Conservation (phyloP, 1,284 basidiomycete species). For the Boletellus deceptivus region DNA sequence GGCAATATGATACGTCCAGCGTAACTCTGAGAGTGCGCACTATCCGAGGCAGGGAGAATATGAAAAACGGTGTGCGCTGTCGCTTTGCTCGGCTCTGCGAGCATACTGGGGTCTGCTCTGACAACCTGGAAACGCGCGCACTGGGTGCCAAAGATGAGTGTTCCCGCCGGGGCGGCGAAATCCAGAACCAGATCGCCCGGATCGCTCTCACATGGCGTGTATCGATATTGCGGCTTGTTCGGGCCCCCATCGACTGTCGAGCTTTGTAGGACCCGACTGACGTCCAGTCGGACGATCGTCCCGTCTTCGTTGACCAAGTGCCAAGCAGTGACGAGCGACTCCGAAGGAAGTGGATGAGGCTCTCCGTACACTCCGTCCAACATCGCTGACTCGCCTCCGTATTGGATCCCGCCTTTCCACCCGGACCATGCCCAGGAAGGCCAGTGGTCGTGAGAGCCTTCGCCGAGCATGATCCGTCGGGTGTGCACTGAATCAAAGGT, state of each 20-base stretch:
- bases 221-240: background rate
- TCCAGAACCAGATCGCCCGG: slow-evolving; percentile 1
- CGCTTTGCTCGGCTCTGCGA: background rate
- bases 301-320: slow-evolving; percentile 8
- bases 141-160: slow-evolving; percentile 23
- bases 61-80: slow-evolving; percentile 14
- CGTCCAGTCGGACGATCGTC: slow-evolving; percentile 9
- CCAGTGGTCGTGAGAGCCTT: background rate
- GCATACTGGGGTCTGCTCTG: background rate
- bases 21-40: background rate
- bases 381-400: slow-evolving; percentile 4
- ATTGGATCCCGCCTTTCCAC: slow-evolving; percentile 20
- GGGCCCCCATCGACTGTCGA: slow-evolving; percentile 3
- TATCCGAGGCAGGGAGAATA: slow-evolving; percentile 5
- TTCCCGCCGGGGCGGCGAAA: slow-evolving; percentile 8
- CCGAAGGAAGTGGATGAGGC: slow-evolving; percentile 4
- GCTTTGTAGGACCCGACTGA: slow-evolving; percentile 8
- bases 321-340: slow-evolving; percentile 12
- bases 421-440: slow-evolving; percentile 28
- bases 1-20: slow-evolving; percentile 23
- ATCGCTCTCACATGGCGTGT: background rate
- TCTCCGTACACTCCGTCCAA: slow-evolving; percentile 1
- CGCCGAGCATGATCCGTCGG: background rate
- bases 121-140: slow-evolving; percentile 8
- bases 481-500: slow-evolving; percentile 3